phyloP scores from a whole-genome alignment of 1,139 yeast species.

The Suhomyces kunorum region DNA sequence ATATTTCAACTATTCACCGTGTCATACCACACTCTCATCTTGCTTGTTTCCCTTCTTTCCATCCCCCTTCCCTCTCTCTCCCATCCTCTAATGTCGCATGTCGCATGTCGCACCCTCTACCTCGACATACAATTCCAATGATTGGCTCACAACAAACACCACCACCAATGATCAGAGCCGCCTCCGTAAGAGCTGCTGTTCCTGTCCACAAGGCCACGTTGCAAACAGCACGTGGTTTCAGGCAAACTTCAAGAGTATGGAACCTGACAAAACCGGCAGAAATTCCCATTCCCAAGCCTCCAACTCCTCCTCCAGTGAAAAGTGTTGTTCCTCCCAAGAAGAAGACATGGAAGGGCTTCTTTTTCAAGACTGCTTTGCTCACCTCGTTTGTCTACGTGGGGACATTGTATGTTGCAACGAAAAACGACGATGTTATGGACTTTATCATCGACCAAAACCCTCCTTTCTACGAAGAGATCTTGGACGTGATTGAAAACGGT shows the following conservation, averaged over 20 bases:
- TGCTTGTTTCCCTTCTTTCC: background rate
- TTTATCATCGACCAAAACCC: conserved; percentile 47
- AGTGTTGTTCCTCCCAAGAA: conserved; percentile 15
- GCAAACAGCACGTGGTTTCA: conserved; percentile 9
- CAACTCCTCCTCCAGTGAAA: conserved; percentile 10
- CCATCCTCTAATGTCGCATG: conserved; percentile 5
- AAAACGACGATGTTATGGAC: conserved; percentile 48
- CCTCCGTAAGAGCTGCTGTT: conserved; percentile 10
- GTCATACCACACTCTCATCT: no score
- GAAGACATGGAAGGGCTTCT: conserved; percentile 35
- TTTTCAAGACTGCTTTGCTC: conserved; percentile 34
- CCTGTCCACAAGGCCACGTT: conserved; percentile 7
- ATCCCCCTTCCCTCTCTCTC: no score
- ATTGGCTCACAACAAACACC: conserved; percentile 11
- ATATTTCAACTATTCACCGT: no score
- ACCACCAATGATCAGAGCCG: conserved; percentile 17
- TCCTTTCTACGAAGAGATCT: conserved; percentile 47
- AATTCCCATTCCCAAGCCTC: conserved; percentile 10
- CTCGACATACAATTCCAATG: conserved; percentile 8
- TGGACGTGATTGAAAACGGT: conserved; percentile 44
- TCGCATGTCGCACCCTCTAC: conserved; percentile 5
- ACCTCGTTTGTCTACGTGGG: conserved; percentile 41
- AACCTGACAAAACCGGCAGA: conserved; percentile 4
- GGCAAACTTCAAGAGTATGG: conserved; percentile 4
- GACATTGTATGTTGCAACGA: conserved; percentile 45